Percentiles rank a stretch among this genome's conserved stretches.
Conservation (phyloP, 768 basidiomycete species). For the Leucosporidium creatinivorum region DNA sequence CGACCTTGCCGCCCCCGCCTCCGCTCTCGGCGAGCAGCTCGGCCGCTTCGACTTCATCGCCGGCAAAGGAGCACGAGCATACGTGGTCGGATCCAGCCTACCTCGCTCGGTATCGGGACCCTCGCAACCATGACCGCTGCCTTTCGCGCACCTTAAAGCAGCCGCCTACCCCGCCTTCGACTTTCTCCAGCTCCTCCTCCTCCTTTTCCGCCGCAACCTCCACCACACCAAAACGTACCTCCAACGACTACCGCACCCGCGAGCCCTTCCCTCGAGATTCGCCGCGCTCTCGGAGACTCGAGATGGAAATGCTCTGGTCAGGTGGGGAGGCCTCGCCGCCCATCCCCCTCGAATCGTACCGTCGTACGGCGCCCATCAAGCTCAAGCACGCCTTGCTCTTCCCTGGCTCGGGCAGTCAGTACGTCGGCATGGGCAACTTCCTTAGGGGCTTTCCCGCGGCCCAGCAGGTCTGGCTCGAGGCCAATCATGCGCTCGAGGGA, state of each 20-base stretch:
- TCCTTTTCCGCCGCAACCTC: not conserved
- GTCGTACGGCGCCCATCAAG: not conserved
- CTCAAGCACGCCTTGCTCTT: slow-evolving; percentile 35
- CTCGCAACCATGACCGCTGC: slow-evolving; percentile 15
- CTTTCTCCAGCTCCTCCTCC: not conserved
- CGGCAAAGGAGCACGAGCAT: too few species aligned
- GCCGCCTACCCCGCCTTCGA: not conserved
- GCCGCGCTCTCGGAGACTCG: slow-evolving; percentile 23
- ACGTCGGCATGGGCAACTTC: slow-evolving; percentile 32
- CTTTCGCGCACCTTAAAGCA: not conserved
- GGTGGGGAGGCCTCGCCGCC: slow-evolving; percentile 26
- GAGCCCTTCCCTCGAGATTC: not conserved
- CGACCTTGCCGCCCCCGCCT: too few species aligned
- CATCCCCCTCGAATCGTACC: slow-evolving; percentile 27
- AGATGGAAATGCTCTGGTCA: slow-evolving; percentile 30
- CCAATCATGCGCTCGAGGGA: slow-evolving; percentile 34
- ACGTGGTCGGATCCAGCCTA: slow-evolving; percentile 27
- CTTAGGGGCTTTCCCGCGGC: slow-evolving; percentile 23
- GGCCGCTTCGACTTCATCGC: too few species aligned
- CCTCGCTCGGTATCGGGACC: slow-evolving; percentile 22
- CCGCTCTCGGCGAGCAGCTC: too few species aligned
- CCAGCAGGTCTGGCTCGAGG: slow-evolving; percentile 35
- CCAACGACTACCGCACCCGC: slow-evolving; percentile 1
- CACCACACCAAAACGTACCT: not conserved
- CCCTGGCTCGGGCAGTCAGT: slow-evolving; percentile 37